Base-by-base conservation (phyloP, 768 basidiomycete species). In the Boletellus sp. region DNA sequence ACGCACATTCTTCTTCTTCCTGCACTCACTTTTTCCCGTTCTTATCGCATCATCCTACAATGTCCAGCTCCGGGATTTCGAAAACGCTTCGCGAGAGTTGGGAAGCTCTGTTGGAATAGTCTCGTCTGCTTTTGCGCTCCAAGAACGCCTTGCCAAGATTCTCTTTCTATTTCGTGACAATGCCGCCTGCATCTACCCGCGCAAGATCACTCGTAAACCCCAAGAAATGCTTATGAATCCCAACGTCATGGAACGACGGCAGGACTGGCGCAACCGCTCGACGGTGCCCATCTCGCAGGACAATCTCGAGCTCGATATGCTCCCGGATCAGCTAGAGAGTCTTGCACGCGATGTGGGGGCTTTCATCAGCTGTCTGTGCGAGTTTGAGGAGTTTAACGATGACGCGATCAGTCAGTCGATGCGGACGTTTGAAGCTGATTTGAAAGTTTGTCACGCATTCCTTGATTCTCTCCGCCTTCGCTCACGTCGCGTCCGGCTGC, bases 31-130 rank as follows among this genome's bases (percentile, higher is more conserved):
- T 28, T 28, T 28, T 10, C 19, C 19, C 41, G 22, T 39, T 19
- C 23, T 13, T 15, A 3, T 24, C 13, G 11, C 17, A 23, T 46
- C 38, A 53, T 23, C 12, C 7, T 24, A 16, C 13, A 6, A 17
- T 4, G 10, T n/a, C 8, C 35, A 78, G 74, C 72, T 80, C n/a
- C 70, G 77, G 8, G 78, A 77, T 58, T 80, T 80, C 45, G 74
- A 76, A 39, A 79, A 78, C 19, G 73, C 79, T 3, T 76, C 77
- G 9, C 76, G 78, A 10, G 78, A 79, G 53, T 64, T 80, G 0
- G 79, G 80, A 8, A 76, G 76, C 32, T 79, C 78, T 0, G 77
- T 79, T 37, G 78, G 79, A 1, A 77, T 80, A 24, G 65, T 80
- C 11, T 80, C 72, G 16, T 80, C 80, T 8, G 71, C 78, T 0